Base-by-base conservation (phyloP, 768 basidiomycete species). In the Baorangia bicolor region DNA sequence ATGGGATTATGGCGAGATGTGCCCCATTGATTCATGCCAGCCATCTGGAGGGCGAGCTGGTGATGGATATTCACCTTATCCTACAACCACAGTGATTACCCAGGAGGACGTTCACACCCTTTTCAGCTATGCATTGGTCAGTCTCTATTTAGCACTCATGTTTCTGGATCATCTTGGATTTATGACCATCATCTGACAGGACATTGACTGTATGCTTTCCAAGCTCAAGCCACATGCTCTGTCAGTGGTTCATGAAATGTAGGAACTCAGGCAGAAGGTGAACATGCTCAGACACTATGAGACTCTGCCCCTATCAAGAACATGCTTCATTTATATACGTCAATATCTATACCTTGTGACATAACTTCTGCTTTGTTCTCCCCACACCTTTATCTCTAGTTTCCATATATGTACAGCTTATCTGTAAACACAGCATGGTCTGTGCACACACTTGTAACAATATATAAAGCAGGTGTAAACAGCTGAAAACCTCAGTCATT, bases 31-130 rank as follows among this genome's bases (percentile, higher is more conserved):
- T 0, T 61, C 16, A 3, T 3, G 30, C 3, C 53, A 62, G 55
- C 48, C 59, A 13, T 1, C 35, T 0, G 42, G 52, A 40, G 57
- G 47, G 5, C 18, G 37, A 8, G 5, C 57, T 0, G 42, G 48
- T 3, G 57, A 54, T 11, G 42, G 49, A 1, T 55, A 58, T 23
- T 31, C 42, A 4, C 42, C 57, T 3, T 58, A 55, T 25, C n/a
- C 42, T 6, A 10, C 5, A 2, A 55, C 13, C 6, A 3, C 1
- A 0, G 28, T 50, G 0, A 0, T 55, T 2, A 50, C 1, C 9
- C n/a, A 3, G 16, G 57, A 55, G 0, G 48, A 58, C 8, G 5
- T 55, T 5, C 12, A 14, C 3, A 55, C 41, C 0, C 37, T 55
- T 10, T 58, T 58, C 20, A 6, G 20, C 12, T 41, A 45, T 31